These are phyloP conservation scores for Penicillium aurantiogriseum DNA, from an alignment of 2,329 filamentous ascomycete genomes.

Conservation along the genomic window DNA sequence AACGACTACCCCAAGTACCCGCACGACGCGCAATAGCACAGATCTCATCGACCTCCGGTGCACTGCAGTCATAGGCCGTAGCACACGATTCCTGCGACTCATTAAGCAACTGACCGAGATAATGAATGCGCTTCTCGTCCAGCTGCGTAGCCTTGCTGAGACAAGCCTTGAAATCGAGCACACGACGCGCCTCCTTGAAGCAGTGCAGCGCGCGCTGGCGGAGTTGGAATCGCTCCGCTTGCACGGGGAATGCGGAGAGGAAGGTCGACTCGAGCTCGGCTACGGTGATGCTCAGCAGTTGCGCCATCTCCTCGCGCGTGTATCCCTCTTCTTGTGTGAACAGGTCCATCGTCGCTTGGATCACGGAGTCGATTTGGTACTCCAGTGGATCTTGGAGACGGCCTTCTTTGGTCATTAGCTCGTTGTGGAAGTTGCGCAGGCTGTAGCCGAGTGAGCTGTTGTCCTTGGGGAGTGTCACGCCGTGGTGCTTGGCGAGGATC, in stretches of 20 bases:
- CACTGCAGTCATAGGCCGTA: slow-evolving; percentile 86
- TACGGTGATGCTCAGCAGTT: slow-evolving; percentile 66
- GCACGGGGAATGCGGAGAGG: slow-evolving; percentile 84
- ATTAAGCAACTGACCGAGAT: slow-evolving; percentile 81
- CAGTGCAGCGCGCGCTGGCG: slow-evolving; percentile 87
- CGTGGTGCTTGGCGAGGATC: slow-evolving; percentile 60
- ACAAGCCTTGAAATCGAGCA: slow-evolving; percentile 76
- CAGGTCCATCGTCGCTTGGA: slow-evolving; percentile 67
- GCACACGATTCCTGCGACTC: slow-evolving; percentile 84
- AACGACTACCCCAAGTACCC: slow-evolving; percentile 77
- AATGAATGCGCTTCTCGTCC: slow-evolving; percentile 65
- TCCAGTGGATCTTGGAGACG: slow-evolving; percentile 52
- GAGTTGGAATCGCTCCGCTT: slow-evolving; percentile 82
- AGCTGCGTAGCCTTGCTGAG: slow-evolving; percentile 58
- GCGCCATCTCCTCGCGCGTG: slow-evolving; percentile 79
- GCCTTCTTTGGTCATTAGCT: slow-evolving; percentile 63
- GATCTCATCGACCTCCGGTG: slow-evolving; percentile 85
- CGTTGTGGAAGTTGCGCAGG: slow-evolving; percentile 81
- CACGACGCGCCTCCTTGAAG: slow-evolving; percentile 82
- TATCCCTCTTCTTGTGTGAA: slow-evolving; percentile 80
- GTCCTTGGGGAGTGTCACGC: slow-evolving; percentile 69
- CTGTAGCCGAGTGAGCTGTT: slow-evolving; percentile 78
- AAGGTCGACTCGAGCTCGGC: slow-evolving; percentile 72
- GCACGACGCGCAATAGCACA: slow-evolving; percentile 74
- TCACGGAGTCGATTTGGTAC: slow-evolving; percentile 70